A percentile compares a stretch with the other conserved stretches of the same genome.
These are phyloP conservation scores for fission yeast (Schizosaccharomyces pombe) DNA, from an alignment of 805 yeast species.

Conservation along the genomic window DNA sequence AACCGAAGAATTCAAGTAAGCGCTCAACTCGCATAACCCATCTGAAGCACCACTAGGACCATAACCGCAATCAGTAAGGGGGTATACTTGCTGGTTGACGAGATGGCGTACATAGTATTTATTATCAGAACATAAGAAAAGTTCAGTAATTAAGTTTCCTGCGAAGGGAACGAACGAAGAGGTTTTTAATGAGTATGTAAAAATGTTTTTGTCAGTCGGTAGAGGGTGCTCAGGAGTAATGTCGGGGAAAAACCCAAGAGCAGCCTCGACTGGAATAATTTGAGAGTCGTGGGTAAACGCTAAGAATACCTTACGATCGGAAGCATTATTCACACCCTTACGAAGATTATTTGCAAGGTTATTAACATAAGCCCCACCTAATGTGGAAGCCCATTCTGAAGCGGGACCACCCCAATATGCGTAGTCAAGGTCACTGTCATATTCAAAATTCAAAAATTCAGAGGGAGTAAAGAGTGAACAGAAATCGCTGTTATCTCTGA, in stretches of 20 bases:
- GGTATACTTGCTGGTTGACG: conserved; percentile 1
- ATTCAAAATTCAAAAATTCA: not conserved
- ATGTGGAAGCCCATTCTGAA: not conserved
- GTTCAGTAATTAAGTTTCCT: not conserved
- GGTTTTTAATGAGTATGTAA: not conserved
- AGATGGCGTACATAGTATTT: conserved; percentile 2
- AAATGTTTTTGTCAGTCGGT: not conserved
- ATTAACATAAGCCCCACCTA: not conserved
- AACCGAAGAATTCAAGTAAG: conserved; percentile 2
- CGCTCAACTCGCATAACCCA: not conserved
- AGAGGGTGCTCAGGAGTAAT: not conserved
- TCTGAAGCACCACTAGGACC: not conserved
- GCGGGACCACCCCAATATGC: not conserved
- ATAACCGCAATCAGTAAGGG: not conserved
- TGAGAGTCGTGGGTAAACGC: not conserved
- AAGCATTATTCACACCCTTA: not conserved
- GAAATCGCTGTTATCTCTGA: not conserved
- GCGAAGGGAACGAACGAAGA: not conserved
- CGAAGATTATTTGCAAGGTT: not conserved
- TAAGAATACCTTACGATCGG: not conserved
- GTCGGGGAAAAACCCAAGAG: not conserved
- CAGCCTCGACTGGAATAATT: not conserved
- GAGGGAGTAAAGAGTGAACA: not conserved
- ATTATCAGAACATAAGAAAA: not conserved
- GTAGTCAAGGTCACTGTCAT: not conserved